These are phyloP conservation scores for Solanum sitiens DNA, from an alignment of 257 asterid species.

Conservation along the genomic window DNA sequence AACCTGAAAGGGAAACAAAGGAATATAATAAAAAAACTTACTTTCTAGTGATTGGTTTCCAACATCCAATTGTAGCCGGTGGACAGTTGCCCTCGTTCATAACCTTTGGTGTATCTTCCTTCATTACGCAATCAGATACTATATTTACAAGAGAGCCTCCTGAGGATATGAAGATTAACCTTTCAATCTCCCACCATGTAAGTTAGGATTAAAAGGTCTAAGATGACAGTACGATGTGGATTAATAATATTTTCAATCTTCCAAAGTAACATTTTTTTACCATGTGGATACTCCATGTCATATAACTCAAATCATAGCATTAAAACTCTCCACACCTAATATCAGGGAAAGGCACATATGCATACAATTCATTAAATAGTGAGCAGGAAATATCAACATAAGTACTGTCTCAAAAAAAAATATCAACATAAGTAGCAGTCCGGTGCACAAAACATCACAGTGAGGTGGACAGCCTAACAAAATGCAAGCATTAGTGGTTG, in stretches of 20 bases:
- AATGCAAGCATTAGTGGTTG: neutral
- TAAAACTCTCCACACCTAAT: neutral
- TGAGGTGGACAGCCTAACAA: neutral
- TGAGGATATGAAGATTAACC: neutral
- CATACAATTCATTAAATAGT: neutral
- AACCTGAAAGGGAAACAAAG: neutral
- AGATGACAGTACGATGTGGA: neutral
- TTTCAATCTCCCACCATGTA: neutral
- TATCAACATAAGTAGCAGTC: neutral
- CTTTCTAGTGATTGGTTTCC: neutral
- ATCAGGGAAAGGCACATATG: neutral
- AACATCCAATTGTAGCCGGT: neutral
- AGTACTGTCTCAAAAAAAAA: neutral
- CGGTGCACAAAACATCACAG: neutral
- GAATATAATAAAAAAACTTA: neutral
- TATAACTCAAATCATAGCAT: neutral
- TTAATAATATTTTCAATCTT: neutral
- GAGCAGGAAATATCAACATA: neutral
- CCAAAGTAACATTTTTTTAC: neutral
- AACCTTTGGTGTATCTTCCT: neutral
- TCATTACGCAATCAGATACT: neutral
- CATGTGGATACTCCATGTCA: neutral
- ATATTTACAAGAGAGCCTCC: neutral
- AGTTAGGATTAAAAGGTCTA: neutral
- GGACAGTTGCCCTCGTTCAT: neutral